A percentile compares a stretch with the other conserved stretches of the same genome.
Evolutionary conservation across 1,284 basidiomycete genomes (phyloP).

Genomic region (Jaminaea rosea): DNA sequence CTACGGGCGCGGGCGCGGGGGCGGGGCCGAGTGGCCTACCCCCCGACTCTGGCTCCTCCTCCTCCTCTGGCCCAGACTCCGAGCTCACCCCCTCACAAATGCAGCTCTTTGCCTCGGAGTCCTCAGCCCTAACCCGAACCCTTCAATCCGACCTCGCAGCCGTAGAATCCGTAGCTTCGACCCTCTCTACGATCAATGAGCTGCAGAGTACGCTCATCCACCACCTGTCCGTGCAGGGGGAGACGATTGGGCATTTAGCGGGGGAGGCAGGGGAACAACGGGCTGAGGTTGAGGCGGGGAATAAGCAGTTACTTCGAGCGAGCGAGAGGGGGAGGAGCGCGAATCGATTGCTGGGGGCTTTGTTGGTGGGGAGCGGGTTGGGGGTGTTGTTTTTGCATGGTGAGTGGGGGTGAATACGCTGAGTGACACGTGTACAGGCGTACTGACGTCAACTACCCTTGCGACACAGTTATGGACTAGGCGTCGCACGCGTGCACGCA

Average conservation of each 20-base stretch:
- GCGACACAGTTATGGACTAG: too few relatives aligned
- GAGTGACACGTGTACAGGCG: too few relatives aligned
- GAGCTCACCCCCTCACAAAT: not conserved
- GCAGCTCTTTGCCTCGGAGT: not conserved
- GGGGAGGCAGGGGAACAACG: not conserved
- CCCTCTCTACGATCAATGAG: not conserved
- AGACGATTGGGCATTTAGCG: not conserved
- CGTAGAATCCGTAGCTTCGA: not conserved
- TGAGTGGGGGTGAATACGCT: too few relatives aligned
- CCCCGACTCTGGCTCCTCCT: not conserved
- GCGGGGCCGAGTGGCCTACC: not conserved
- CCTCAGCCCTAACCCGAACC: not conserved
- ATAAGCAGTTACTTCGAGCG: not conserved
- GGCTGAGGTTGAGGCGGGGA: not conserved
- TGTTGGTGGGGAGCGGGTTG: not conserved
- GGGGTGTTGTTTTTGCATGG: not conserved
- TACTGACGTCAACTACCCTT: too few relatives aligned
- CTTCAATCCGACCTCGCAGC: not conserved
- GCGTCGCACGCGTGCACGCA: too few relatives aligned
- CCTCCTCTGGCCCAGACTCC: not conserved
- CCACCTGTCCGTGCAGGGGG: not conserved
- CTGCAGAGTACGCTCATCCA: not conserved
- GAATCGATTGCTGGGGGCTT: not conserved
- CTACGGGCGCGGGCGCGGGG: not conserved
- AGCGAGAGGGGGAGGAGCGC: slow-evolving; percentile 1